phyloP scores from a whole-genome alignment of 208 protist genomes.

The Acanthamoeba royreba region DNA sequence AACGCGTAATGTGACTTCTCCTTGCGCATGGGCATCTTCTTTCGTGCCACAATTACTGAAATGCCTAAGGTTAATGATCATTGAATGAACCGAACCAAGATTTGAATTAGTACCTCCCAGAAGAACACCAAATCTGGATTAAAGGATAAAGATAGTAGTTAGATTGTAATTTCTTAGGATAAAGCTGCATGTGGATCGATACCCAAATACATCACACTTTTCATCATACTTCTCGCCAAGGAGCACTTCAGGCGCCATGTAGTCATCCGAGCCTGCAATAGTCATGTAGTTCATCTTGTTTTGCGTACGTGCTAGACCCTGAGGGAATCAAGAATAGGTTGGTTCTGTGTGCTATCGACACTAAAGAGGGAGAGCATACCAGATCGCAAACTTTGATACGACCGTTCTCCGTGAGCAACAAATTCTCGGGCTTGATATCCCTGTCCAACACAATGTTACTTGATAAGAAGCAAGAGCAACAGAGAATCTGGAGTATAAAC shows the following conservation, averaged over 20 bases:
- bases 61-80: neutral
- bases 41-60: neutral
- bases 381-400: slow-evolving; percentile 33
- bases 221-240: slow-evolving; percentile 19
- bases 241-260: slow-evolving; percentile 24
- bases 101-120: neutral
- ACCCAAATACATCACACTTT: slow-evolving; percentile 39
- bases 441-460: neutral
- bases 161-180: too few relatives aligned
- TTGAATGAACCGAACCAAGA: too few relatives aligned
- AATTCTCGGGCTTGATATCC: slow-evolving; percentile 18
- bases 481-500: neutral
- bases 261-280: neutral
- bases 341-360: neutral
- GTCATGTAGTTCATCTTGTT: slow-evolving; percentile 29
- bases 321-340: too few relatives aligned
- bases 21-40: slow-evolving; percentile 16
- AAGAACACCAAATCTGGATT: neutral
- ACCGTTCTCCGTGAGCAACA: slow-evolving; percentile 21
- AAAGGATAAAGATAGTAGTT: neutral
- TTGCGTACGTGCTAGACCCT: neutral
- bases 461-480: neutral
- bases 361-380: neutral
- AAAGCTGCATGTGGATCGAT: too few relatives aligned
- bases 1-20: neutral